A percentile compares a stretch with the other conserved stretches of the same genome.
These are phyloP conservation scores for Hortiboletus campestris DNA, from an alignment of 768 basidiomycete genomes.

Conservation along the genomic window DNA sequence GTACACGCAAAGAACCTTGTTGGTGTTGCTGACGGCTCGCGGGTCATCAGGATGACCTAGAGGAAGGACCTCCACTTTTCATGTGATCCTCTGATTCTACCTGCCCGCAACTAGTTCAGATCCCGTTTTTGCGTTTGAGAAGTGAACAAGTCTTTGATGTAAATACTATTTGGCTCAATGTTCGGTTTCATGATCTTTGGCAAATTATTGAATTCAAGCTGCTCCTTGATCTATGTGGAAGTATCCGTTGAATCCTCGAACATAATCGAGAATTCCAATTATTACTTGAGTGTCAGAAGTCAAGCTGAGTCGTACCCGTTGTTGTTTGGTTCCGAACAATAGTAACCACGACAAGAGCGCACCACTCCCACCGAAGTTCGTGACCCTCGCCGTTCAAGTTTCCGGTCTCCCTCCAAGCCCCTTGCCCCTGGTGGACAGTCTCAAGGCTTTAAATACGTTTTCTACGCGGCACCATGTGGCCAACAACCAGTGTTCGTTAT, in stretches of 20 bases:
- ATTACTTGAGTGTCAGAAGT: too few relatives aligned
- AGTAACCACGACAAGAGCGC: background rate
- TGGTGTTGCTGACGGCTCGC: slow-evolving; percentile 67
- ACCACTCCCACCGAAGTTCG: background rate
- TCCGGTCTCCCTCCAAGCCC: background rate
- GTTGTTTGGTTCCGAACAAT: background rate
- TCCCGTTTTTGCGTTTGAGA: too few relatives aligned
- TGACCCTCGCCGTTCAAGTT: background rate
- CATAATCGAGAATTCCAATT: background rate
- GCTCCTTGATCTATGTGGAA: background rate
- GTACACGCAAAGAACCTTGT: slow-evolving; percentile 49
- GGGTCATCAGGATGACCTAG: slow-evolving; percentile 66
- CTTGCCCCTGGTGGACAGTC: slow-evolving; percentile 8
- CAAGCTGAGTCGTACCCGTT: background rate
- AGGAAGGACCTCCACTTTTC: background rate
- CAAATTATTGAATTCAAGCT: too few relatives aligned
- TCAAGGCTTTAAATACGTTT: background rate
- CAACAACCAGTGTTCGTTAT: slow-evolving; percentile 7
- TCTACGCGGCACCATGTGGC: slow-evolving; percentile 14
- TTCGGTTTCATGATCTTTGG: background rate
- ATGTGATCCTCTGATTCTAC: background rate
- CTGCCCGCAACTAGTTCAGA: background rate
- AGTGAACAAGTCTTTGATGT: too few relatives aligned
- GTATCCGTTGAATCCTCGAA: background rate
- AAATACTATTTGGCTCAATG: too few relatives aligned